phyloP scores from a whole-genome alignment of 768 basidiomycete genomes.

The Tephrocybe sp. region DNA sequence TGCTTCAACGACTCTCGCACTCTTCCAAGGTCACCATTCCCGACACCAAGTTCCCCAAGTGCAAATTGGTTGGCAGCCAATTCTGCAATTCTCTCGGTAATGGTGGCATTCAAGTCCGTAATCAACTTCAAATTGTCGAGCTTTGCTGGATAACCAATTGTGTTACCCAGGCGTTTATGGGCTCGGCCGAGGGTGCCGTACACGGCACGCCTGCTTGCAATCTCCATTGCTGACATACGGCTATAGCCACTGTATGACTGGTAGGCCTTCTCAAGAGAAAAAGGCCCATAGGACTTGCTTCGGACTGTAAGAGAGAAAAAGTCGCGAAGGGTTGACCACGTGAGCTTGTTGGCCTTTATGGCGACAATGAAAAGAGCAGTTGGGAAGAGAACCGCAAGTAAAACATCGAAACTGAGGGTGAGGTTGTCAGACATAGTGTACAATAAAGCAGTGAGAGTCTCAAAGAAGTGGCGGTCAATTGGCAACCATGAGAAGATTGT shows the following conservation, averaged over 20 bases:
- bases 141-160: constrained; percentile 56
- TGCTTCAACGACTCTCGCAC: constrained; percentile 65
- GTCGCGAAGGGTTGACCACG: constrained; percentile 26
- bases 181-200: constrained; percentile 43
- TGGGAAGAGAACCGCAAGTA: constrained; percentile 40
- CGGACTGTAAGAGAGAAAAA: constrained; percentile 24
- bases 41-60: constrained; percentile 13
- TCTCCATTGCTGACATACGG: constrained; percentile 39
- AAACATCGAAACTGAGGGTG: constrained; percentile 31
- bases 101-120: constrained; percentile 35
- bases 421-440: no score
- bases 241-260: constrained; percentile 45
- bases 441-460: no score
- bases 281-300: constrained; percentile 28
- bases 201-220: constrained; percentile 38
- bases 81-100: constrained; percentile 41
- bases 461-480: no score
- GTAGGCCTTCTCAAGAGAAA: constrained; percentile 46
- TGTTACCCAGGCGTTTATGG: constrained; percentile 49
- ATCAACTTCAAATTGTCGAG: constrained; percentile 43
- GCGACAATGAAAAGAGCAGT: constrained; percentile 33
- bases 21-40: constrained; percentile 42
- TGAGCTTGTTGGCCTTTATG: constrained; percentile 18
- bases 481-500: background rate
- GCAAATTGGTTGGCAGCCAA: constrained; percentile 31